Evolutionary conservation across 768 basidiomycete species (phyloP), one percentile per base, ranked within the genome.

Genomic region (Dentipellis fragilis): DNA sequence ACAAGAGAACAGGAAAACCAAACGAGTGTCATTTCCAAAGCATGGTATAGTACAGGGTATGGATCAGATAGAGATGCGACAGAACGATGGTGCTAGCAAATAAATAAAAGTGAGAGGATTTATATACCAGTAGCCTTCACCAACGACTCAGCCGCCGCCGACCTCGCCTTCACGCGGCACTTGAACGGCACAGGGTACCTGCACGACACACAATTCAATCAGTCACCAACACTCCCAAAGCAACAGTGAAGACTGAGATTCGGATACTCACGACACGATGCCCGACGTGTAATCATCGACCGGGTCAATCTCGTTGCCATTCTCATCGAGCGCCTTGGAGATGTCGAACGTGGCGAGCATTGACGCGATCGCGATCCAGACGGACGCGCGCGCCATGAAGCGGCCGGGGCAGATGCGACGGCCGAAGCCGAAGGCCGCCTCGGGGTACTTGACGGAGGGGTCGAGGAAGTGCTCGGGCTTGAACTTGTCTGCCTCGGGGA

Each of bases 401-500:
- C 57, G 59, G 14, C 62, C 62, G n/a, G 62, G 62, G 22, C 62
- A 63, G 12, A 63, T 7, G 21, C 48, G 21, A 21, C 48, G 48
- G n/a, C 48, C 48, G 48, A 23, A 49, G 22, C 62, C 62, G 52
- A 63, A 63, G 1, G 62, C 61, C 14, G 29, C 48, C 48, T 49
- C 22, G 16, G 48, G 42, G 42, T 45, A 45, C 19, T 45, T 45
- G 14, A 45, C 42, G 2, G 59, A 56, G 16, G 59, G 35, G 5
- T 22, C 38, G 8, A 56, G 21, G 48, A 66, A 69, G 19, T 67
- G 66, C 19, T 69, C 67, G 19, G 69, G 69, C 6, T 59, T 57
- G 57, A 70, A 69, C 21, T 47, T 54, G 46, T 60, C 63, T 6
- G 69, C 60, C 11, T 70, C 66, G 1, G 63, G 56, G 52, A 64